Conservation (phyloP, 441 rosid genomes). For the Arabidopsis hybrid region DNA sequence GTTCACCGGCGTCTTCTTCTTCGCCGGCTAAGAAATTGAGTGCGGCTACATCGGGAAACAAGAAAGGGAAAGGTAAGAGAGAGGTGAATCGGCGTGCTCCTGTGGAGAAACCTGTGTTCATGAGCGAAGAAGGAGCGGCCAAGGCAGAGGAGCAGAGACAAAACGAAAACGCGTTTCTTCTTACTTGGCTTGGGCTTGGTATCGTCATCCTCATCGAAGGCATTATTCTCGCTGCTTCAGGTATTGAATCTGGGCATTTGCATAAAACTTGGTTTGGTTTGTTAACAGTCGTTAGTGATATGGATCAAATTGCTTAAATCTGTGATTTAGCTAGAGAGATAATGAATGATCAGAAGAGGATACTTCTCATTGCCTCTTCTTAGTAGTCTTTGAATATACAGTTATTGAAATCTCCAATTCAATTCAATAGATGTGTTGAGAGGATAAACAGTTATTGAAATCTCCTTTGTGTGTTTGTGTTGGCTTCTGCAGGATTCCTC, state of each 20-base stretch:
- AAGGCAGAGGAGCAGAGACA: constrained; percentile 63
- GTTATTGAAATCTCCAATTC: too few species aligned
- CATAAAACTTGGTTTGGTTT: background rate
- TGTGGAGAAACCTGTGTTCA: constrained; percentile 65
- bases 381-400: too few species aligned
- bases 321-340: background rate
- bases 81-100: constrained; percentile 72
- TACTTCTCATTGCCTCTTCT: background rate
- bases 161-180: constrained; percentile 89
- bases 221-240: constrained; percentile 77
- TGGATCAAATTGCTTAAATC: background rate
- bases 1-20: constrained; percentile 49
- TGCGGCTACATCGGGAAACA: constrained; percentile 20
- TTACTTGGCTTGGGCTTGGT: constrained; percentile 89
- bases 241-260: constrained; percentile 32
- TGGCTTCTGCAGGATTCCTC: constrained; percentile 64
- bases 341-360: background rate
- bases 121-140: constrained; percentile 61
- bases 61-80: constrained; percentile 55
- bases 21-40: constrained; percentile 42
- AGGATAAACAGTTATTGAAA: background rate
- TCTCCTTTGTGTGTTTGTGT: background rate
- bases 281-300: too few species aligned
- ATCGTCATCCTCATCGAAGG: constrained; percentile 76
- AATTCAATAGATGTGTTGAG: background rate